Evolutionary conservation across 2,329 filamentous ascomycete species (phyloP), one percentile per base, ranked within the genome.

Genomic region (Cladosporium colombiae): DNA sequence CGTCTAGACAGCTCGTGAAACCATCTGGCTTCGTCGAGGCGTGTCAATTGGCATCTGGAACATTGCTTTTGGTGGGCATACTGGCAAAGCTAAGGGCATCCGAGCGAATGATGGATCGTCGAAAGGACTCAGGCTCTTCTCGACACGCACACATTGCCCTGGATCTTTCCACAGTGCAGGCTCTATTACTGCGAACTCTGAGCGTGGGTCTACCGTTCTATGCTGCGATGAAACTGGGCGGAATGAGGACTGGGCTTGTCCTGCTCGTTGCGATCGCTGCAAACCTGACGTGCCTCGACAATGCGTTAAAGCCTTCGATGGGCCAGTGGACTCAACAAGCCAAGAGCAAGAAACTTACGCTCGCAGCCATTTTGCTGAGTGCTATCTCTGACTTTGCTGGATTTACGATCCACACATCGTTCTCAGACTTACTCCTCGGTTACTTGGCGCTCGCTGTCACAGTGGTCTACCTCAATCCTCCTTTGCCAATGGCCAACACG

Each of bases 151-250:
- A 56, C 11, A 52, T 65, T 33, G 62, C 56, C 29, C 70, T 72
- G 66, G 68, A 69, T 16, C 29, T 68, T n/a, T 33, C 61, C 10
- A 56, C 50, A 2, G 5, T 55, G 16, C 21, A 56, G 35, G 55
- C 61, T 29, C 5, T 63, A 2, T 18, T 27, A 13, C 21, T 61
- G 18, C 68, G 74, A 21, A 56, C 69, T 1, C 21, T 75, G 31
- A 69, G 70, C 52, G 68, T 75, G 14, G 76, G 71, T 10, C 71
- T 88, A 33, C 86, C 86, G 0, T 84, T 86, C 70, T 88, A 85
- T 71, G 83, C 85, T 10, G 75, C 83, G 0, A 78, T 85, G 68
- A 81, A 86, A 65, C 73, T 88, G 14, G 86, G 85, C 10, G 84
- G 83, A 14, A 79, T 82, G 65, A 77, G 83, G 62, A 82, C 83